phyloP scores from a whole-genome alignment of 2,329 filamentous ascomycete species.

The Diplodia sapinea region DNA sequence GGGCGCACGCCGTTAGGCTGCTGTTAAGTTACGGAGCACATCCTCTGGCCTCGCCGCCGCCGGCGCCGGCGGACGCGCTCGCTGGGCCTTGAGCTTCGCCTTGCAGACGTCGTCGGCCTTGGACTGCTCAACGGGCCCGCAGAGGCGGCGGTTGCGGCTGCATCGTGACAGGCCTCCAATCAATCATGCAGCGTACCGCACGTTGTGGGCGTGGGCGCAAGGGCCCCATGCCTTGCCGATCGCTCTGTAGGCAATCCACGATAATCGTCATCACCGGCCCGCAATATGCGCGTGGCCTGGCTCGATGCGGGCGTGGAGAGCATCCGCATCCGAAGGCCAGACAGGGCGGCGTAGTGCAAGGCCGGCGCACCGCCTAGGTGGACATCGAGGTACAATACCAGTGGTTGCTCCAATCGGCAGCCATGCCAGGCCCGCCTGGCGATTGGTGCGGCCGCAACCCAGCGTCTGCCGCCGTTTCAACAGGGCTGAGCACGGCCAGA shows the following conservation, averaged over 20 bases:
- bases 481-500: conserved; percentile 14
- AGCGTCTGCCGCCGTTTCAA: conserved; percentile 10
- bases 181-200: background rate
- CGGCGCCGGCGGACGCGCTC: conserved; percentile 8
- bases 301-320: conserved; percentile 5
- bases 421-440: background rate
- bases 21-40: background rate
- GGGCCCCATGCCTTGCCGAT: conserved; percentile 17
- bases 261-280: conserved; percentile 10
- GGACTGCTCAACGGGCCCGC: background rate
- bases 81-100: background rate
- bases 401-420: conserved; percentile 4
- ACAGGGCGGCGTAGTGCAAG: background rate
- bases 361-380: background rate
- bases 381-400: background rate
- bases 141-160: background rate
- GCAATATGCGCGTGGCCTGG: background rate
- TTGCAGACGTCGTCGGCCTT: background rate
- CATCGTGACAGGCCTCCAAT: conserved; percentile 7
- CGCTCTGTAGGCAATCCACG: conserved; percentile 4
- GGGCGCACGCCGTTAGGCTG: background rate
- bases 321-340: background rate
- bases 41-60: background rate
- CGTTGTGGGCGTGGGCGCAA: conserved; percentile 5
- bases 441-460: conserved; percentile 5